Evolutionary conservation across 2,329 filamentous ascomycete genomes (phyloP).

Genomic region (Corniculantispora saksenae): DNA sequence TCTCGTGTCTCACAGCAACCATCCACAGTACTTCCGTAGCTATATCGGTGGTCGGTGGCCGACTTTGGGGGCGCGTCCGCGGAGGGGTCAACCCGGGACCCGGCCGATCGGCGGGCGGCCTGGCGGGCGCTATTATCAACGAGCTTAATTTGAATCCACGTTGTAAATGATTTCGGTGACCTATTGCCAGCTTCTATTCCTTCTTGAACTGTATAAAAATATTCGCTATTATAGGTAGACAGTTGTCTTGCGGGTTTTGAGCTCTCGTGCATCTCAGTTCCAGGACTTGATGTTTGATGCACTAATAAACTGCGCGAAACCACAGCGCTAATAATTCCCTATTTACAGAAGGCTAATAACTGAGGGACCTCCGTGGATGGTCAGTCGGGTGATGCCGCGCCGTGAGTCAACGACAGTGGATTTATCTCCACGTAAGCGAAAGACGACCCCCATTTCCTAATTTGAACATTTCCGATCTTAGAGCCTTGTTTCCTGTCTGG

Average conservation of each 20-base stretch:
- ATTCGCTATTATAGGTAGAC: too few species aligned
- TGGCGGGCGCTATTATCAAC: not conserved
- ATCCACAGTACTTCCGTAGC: not conserved
- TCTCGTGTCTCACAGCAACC: not conserved
- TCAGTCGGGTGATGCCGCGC: not conserved
- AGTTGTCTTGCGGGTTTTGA: too few species aligned
- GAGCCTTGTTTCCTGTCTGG: too few species aligned
- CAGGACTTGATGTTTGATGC: too few species aligned
- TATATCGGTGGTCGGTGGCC: not conserved
- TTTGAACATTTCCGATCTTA: not conserved
- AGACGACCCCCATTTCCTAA: not conserved
- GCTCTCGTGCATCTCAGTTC: too few species aligned
- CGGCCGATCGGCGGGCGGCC: not conserved
- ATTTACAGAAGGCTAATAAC: not conserved
- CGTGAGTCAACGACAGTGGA: not conserved
- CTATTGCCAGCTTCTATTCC: too few species aligned
- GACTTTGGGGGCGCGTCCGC: conserved; percentile 3
- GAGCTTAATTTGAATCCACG: not conserved
- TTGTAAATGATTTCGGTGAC: too few species aligned
- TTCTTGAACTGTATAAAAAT: too few species aligned
- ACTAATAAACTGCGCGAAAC: too few species aligned
- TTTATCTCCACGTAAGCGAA: not conserved
- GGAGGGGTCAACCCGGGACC: not conserved
- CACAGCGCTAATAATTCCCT: not conserved
- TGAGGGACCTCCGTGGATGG: not conserved